Conservation (phyloP, 2,329 filamentous ascomycete genomes). For the Drechslera avenae region DNA sequence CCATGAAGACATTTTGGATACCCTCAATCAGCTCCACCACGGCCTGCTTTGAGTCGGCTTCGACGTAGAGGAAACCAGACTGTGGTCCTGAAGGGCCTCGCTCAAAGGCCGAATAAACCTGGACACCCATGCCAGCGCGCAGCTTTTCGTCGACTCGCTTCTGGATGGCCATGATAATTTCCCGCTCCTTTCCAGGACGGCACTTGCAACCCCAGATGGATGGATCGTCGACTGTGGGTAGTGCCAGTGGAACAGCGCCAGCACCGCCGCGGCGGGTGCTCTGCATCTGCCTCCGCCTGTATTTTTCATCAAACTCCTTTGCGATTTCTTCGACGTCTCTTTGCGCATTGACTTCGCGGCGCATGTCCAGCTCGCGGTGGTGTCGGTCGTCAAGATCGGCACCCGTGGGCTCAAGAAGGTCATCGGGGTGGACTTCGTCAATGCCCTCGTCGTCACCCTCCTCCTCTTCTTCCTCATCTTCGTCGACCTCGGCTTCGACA, state of each 20-base stretch:
- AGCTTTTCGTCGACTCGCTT: constrained; percentile 83
- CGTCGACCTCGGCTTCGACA: constrained; percentile 97
- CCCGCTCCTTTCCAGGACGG: constrained; percentile 93
- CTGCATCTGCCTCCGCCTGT: constrained; percentile 68
- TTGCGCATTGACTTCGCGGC: constrained; percentile 83
- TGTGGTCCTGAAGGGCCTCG: constrained; percentile 75
- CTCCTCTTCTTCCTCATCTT: constrained; percentile 80
- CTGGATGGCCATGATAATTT: constrained; percentile 85
- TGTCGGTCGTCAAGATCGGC: constrained; percentile 86
- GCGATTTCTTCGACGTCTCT: constrained; percentile 95
- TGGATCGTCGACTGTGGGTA: constrained; percentile 93
- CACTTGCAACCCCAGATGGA: constrained; percentile 94
- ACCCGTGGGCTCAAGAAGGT: constrained; percentile 76
- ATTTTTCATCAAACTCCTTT: constrained; percentile 78
- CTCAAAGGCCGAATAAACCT: constrained; percentile 90
- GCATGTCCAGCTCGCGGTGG: constrained; percentile 91
- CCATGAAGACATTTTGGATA: constrained; percentile 87
- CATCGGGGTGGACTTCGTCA: constrained; percentile 88
- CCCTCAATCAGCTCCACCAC: constrained; percentile 82
- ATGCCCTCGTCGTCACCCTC: constrained; percentile 84
- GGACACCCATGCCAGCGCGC: constrained; percentile 77
- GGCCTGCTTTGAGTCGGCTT: constrained; percentile 85
- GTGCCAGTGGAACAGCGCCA: constrained; percentile 62
- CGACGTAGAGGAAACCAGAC: constrained; percentile 94
- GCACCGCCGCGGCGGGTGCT: constrained; percentile 37